Conservation (phyloP, 257 asterid genomes). For the Lycium barbarum region DNA sequence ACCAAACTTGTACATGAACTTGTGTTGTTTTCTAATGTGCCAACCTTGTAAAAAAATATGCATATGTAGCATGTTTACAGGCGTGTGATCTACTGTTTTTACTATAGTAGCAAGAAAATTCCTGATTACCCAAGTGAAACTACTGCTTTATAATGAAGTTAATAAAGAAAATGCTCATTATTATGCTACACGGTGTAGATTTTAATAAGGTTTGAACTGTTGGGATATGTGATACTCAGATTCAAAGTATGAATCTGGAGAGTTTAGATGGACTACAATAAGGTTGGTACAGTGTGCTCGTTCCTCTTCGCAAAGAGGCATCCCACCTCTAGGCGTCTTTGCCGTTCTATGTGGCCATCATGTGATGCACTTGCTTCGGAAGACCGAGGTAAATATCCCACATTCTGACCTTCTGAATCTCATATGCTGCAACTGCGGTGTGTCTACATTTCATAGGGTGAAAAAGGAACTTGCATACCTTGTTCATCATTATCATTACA, state of each 20-base stretch:
- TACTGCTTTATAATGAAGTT: background rate
- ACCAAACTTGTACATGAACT: background rate
- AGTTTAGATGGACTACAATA: constrained; percentile 74
- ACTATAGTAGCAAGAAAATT: background rate
- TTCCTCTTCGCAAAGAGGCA: constrained; percentile 68
- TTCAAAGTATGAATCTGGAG: constrained; percentile 70
- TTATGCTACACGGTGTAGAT: constrained; percentile 6
- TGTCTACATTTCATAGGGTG: too few species aligned
- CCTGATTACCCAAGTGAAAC: background rate
- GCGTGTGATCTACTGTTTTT: background rate
- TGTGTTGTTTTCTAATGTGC: background rate
- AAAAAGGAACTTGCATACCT: too few species aligned
- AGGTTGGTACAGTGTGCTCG: constrained; percentile 84
- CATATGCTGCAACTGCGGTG: background rate
- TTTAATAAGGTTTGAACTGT: constrained; percentile 5
- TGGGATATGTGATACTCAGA: constrained; percentile 49
- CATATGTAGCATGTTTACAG: background rate
- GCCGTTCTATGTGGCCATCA: constrained; percentile 89
- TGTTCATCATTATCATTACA: too few species aligned
- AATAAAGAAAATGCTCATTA: constrained; percentile 4
- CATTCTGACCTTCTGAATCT: constrained; percentile 34
- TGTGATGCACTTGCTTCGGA: constrained; percentile 73
- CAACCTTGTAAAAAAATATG: background rate
- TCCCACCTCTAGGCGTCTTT: constrained; percentile 78
- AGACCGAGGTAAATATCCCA: constrained; percentile 67